Evolutionary conservation across 768 basidiomycete species (phyloP), one percentile per base, ranked within the genome.

Genomic region (Amylocystis lapponica): DNA sequence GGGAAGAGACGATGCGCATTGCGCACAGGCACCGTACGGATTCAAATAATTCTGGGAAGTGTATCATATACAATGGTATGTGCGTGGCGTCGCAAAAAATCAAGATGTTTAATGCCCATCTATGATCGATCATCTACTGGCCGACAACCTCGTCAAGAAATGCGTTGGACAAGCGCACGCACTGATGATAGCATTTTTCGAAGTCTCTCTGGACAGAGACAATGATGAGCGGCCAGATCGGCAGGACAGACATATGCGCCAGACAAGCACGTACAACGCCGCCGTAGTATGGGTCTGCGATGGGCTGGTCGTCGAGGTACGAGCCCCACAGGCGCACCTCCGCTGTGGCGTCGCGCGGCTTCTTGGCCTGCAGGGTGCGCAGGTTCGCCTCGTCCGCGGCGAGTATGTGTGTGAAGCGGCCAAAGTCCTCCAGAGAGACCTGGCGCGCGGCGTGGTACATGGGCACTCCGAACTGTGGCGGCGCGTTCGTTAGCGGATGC

Each of bases 251-350:
- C 14, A 39, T 27, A 27, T 34, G 35, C n/a, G 17, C 47, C 20
- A 34, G 14, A 19, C 32, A 47, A 39, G 16, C 11, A 63, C 77
- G 56, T 58, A 83, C 81, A 23, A 69, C 66, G 26, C 78, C 77
- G 11, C 81, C 86, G 48, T 88, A 92, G 61, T 92, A 95, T 5
- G 93, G 93, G 60, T 95, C 93, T 10, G 72, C 69, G 48, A 96
- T 91, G 14, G 81, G 71, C 54, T 74, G 74, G 36, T 70, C 67
- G 57, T 86, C 85, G 5, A 80, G 63, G 58, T 83, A 89, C 5
- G 84, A 83, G 14, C 87, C 88, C 80, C 85, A 93, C n/a, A 93
- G 70, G 6, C 72, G 71, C 23, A 92, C 72, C 38, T 72, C 69
- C 0, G 87, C 85, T 3, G 78, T 82, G 14, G 76, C 62, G 49